Evolutionary conservation across 1,139 yeast genomes (phyloP), one percentile per base, ranked within the genome.

Genomic region (Pichia sp.): DNA sequence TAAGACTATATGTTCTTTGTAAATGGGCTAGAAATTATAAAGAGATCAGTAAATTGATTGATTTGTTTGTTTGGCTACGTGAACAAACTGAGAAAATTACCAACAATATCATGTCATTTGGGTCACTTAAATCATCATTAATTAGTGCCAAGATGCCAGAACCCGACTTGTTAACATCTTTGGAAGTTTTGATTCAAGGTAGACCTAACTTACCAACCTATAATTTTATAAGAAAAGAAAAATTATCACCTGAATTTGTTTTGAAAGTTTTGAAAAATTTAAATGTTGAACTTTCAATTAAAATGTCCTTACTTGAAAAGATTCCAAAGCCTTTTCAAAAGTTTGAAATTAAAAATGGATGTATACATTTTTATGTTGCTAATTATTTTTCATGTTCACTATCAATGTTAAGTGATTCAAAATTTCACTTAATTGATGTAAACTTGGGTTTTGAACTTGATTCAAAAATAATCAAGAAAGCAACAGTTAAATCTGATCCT

Each of bases 131-230:
- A 55, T 77, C 82, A 38, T 79, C 83, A 35, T 72, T 89, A 52
- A 73, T 81, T 7, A 87, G 90, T 20, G 97, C 97, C 1, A 87
- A 88, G 60, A 68, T 90, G 51, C 95, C 96, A 8, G 86, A 88
- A 64, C 92, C 96, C 1, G 97, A 92, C 64, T 66, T 92, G 32
- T 75, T 80, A 39, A 89, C 97, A 0, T 88, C 96, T 2, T 70
- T 92, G 56, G 95, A 92, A 60, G 96, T 92, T 1, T 70, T 89
- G 44, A 76, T 82, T 38, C 73, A 78, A 42, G 95, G 96, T 3
- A 71, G 85, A 55, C 96, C 97, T 2, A 80, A 79, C 43, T 71
- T 86, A 40, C 83, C 90, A 2, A 73, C 85, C 0, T 82, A 84
- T 61, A 75, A 77, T 55, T 78, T 81, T 57, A 67, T 80, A 37